Percentiles rank a stretch among this genome's conserved stretches.
These are phyloP conservation scores for Kluyveromyces sp. DNA, from an alignment of 1,139 yeast genomes.

Conservation along the genomic window DNA sequence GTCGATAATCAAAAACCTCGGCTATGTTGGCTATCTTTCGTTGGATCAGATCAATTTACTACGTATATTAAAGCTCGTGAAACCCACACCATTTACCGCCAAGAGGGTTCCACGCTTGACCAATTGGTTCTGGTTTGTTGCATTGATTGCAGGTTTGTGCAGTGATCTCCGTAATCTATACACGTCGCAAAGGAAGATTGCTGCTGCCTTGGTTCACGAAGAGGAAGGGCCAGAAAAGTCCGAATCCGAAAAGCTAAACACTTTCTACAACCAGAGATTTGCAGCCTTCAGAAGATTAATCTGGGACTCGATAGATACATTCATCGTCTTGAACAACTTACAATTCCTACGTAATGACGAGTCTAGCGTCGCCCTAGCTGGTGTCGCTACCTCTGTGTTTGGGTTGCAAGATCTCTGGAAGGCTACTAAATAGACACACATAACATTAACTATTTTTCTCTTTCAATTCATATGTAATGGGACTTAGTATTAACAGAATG, in stretches of 20 bases:
- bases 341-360: constrained; percentile 59
- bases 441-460: too few species aligned
- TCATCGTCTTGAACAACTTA: constrained; percentile 69
- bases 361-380: constrained; percentile 79
- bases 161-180: constrained; percentile 44
- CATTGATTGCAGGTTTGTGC: constrained; percentile 55
- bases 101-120: constrained; percentile 35
- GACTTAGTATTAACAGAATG: too few species aligned
- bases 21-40: constrained; percentile 66
- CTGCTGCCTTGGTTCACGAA: constrained; percentile 26
- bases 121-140: constrained; percentile 73
- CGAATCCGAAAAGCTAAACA: constrained; percentile 12
- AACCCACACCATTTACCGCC: constrained; percentile 31
- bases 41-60: constrained; percentile 70
- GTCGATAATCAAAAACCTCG: constrained; percentile 54
- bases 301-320: constrained; percentile 72
- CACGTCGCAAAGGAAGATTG: constrained; percentile 29
- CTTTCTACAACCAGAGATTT: constrained; percentile 32
- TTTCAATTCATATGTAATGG: too few species aligned
- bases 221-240: constrained; percentile 13
- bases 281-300: constrained; percentile 56
- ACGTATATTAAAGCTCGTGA: constrained; percentile 35
- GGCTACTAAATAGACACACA: constrained; percentile 9
- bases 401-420: constrained; percentile 65
- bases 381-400: constrained; percentile 70